These are phyloP conservation scores for Pistacia integerrima DNA, from an alignment of 345 rosid species.

Conservation along the genomic window DNA sequence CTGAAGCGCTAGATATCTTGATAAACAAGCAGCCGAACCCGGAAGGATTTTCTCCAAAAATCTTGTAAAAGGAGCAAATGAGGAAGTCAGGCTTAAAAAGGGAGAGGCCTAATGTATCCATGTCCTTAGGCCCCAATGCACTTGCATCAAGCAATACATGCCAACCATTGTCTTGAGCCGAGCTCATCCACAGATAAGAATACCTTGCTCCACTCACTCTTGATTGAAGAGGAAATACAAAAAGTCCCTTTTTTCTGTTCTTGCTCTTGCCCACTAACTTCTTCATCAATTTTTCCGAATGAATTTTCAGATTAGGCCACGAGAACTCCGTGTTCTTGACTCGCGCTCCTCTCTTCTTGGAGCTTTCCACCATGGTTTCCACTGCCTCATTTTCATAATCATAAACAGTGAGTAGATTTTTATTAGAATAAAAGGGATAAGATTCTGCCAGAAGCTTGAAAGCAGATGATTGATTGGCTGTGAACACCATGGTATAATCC, in stretches of 20 bases:
- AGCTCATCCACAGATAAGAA: slow-evolving; percentile 78
- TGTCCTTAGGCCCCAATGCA: slow-evolving; percentile 73
- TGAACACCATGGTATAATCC: slow-evolving; percentile 65
- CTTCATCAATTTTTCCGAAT: slow-evolving; percentile 51
- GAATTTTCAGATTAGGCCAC: slow-evolving; percentile 61
- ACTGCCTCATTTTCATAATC: slow-evolving; percentile 76
- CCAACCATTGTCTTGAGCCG: slow-evolving; percentile 80
- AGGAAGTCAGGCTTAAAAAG: slow-evolving; percentile 80
- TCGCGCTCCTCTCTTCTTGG: slow-evolving; percentile 66
- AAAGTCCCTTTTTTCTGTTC: slow-evolving; percentile 53
- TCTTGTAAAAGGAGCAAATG: slow-evolving; percentile 71
- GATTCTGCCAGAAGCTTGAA: slow-evolving; percentile 76
- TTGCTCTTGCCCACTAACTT: slow-evolving; percentile 43
- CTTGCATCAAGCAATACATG: slow-evolving; percentile 79
- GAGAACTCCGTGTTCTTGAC: slow-evolving; percentile 61
- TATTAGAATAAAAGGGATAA: slow-evolving; percentile 56
- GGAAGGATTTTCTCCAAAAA: slow-evolving; percentile 70
- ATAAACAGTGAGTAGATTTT: slow-evolving; percentile 70
- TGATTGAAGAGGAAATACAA: slow-evolving; percentile 86
- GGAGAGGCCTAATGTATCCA: slow-evolving; percentile 89
- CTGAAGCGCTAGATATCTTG: slow-evolving; percentile 52
- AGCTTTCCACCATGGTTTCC: slow-evolving; percentile 46
- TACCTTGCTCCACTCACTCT: slow-evolving; percentile 70
- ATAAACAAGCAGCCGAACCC: slow-evolving; percentile 81
- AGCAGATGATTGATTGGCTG: slow-evolving; percentile 72